Evolutionary conservation across 148 eudicot genomes (phyloP).

Genomic region (Arbutus unedo): DNA sequence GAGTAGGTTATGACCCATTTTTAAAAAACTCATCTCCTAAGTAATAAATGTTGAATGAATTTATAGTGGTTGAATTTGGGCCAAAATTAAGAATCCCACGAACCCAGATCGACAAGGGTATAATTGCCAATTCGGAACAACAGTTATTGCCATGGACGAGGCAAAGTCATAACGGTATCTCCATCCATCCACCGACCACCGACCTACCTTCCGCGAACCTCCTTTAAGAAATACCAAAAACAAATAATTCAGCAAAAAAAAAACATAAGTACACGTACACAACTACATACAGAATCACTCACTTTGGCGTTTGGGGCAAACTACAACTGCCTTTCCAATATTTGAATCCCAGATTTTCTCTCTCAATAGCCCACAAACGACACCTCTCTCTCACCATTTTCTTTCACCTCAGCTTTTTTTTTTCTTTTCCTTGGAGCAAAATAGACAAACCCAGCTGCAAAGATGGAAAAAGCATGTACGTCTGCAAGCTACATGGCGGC

Average conservation of each 20-base stretch:
- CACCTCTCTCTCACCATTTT: constrained; percentile 1
- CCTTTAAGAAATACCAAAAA: neutral
- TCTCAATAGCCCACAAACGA: neutral
- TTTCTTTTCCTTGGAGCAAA: constrained; percentile 3
- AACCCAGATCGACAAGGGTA: constrained; percentile 8
- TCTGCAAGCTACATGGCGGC: neutral
- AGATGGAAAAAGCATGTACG: neutral
- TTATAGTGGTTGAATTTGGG: neutral
- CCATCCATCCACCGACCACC: constrained; percentile 56
- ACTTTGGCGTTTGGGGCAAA: neutral
- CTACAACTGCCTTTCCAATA: constrained; percentile 21
- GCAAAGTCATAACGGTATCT: constrained; percentile 44
- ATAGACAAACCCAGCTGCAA: constrained; percentile 1
- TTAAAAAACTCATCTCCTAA: too few relatives aligned
- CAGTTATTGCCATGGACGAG: constrained; percentile 32
- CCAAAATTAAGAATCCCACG: neutral
- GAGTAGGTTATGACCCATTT: too few relatives aligned
- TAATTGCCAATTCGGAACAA: constrained; percentile 18
- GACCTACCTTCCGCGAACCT: constrained; percentile 24
- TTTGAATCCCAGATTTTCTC: neutral
- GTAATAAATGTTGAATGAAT: too few relatives aligned
- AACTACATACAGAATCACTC: neutral
- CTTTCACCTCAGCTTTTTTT: neutral
- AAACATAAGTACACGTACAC: neutral
- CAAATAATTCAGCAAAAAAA: neutral